Base-by-base conservation (phyloP, 495 filamentous ascomycete genomes). In the Aspergillus taichungensis region DNA sequence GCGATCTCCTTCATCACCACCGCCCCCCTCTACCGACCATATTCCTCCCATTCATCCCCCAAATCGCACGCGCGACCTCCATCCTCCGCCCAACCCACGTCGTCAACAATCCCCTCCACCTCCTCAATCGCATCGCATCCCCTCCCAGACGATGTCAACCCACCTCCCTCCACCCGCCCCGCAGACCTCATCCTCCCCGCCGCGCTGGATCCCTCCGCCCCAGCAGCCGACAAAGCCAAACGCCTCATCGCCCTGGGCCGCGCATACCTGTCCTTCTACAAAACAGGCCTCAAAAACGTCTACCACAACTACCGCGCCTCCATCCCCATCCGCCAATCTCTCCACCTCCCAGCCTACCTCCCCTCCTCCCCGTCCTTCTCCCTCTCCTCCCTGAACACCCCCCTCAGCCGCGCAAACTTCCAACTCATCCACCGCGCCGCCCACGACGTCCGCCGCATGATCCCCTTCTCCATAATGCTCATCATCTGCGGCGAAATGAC, bases 401-500 rank as follows among this genome's bases (percentile, higher is more conserved):
- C 7, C 8, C 59, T 85, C 31, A 74, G 73, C 13, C 67, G 83
- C 12, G 64, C 73, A 0, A 77, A 82, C 12, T 85, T 76, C 63
- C 84, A 86, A 46, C 68, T 91, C 8, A 55, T 87, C 30, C 60
- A 53, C n/a, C 75, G 88, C 39, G 75, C 75, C 8, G 62, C 66
- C 7, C 75, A 84, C 53, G 92, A 96, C 58, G 64, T 83, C 8
- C 65, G 70, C 0, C 78, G 84, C n/a, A 71, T 96, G 29, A 86
- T 88, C 3, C 57, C 82, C 3, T 95, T 98, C 60, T 76, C 58
- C 0, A 13, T 94, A 3, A 57, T 95, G 3, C 70, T 94, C 2
- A 43, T 89, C 1, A 36, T 94, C 32, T 87, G 82, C 57, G 92
- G 87, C 3, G 91, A 96, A 57, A 80, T 92, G 59, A 87, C 88